Evolutionary conservation across 345 rosid species (phyloP), one percentile per base, ranked within the genome.

Genomic region (Kandelia obovata): DNA sequence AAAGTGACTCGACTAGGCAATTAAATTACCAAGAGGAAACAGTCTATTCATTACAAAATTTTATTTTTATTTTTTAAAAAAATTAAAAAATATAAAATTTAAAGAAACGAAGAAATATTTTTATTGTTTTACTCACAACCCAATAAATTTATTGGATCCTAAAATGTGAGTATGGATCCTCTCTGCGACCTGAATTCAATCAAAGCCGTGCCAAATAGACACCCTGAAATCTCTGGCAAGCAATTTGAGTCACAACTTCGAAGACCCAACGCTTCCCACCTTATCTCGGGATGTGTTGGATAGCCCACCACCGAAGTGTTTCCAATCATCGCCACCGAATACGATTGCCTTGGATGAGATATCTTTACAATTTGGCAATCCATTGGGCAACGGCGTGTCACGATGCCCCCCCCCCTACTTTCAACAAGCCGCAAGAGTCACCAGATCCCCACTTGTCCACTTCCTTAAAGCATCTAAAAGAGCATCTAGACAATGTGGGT

Each of bases 171-270:
- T 7, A 0, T 28, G 30, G n/a, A 61, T 53, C 0, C 3, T 56
- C n/a, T 71, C 71, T 77, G 56, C 53, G 75, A 67, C 25, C 53
- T 58, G 2, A 9, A 9, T 1, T 7, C 43, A 57, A 43, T 3
- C 30, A 61, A 65, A 28, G 28, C 58, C 68, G 80, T 80, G 84
- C 82, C 73, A 21, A 62, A 70, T 4, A 61, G 67, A 75, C 72
- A 64, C 16, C 10, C 58, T 59, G 81, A 49, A 83, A 83, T 78
- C 81, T 69, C 6, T 21, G 7, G 26, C 71, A 66, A 26, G n/a
- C 73, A 73, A 78, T 73, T 27, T 63, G 69, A 68, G 58, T 71
- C 82, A 76, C 81, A 67, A 1, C 74, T 61, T 23, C 30, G 49
- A 17, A 6, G 32, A 7, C 65, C 58, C 21, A 5, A 39, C 63